Evolutionary conservation across 495 filamentous ascomycete genomes (phyloP).

Genomic region (Tuber microsphaerosporum): DNA sequence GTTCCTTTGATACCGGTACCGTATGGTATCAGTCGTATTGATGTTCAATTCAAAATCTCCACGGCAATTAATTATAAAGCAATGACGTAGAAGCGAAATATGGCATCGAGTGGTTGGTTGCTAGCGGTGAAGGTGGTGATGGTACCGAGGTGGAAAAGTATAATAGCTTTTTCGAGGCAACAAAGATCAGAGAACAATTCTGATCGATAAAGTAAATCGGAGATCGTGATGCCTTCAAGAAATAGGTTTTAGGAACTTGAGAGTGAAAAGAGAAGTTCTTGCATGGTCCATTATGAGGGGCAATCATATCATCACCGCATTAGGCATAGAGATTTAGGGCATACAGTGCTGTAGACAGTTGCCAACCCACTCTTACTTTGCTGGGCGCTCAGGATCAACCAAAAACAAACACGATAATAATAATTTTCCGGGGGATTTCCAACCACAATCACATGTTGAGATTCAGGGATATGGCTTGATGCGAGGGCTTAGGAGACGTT

Average conservation of each 20-base stretch:
- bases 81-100: background rate
- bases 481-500: background rate
- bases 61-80: background rate
- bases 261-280: background rate
- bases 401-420: background rate
- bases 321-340: background rate
- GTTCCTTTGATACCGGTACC: background rate
- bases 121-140: background rate
- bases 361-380: background rate
- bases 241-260: background rate
- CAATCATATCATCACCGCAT: background rate
- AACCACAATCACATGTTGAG: background rate
- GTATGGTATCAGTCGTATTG: background rate
- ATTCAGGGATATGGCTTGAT: background rate
- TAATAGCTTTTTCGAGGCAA: background rate
- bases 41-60: background rate
- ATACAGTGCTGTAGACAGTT: background rate
- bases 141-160: background rate
- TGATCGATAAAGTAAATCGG: background rate
- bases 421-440: background rate
- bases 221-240: background rate
- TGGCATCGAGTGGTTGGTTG: constrained; percentile 2
- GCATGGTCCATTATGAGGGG: too few relatives aligned
- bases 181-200: background rate
- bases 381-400: background rate